Evolutionary conservation across 2,329 filamentous ascomycete species (phyloP).

Genomic region (Pyrenochaeta sp.): DNA sequence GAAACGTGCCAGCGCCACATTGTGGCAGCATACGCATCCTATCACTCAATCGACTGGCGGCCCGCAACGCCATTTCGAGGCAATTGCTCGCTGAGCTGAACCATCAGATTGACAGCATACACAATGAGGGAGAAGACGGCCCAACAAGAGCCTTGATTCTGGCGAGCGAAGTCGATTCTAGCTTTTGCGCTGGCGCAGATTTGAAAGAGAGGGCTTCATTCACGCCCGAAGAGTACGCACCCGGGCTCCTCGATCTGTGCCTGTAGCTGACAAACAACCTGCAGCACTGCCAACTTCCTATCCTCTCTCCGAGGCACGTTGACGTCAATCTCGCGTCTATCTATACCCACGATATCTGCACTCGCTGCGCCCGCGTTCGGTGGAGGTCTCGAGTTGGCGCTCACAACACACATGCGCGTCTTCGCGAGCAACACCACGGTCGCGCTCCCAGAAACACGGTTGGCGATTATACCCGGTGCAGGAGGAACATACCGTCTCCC

Average conservation of each 20-base stretch:
- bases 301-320: constrained; percentile 78
- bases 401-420: constrained; percentile 88
- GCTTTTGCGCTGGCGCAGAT: constrained; percentile 94
- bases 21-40: constrained; percentile 87
- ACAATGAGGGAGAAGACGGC: constrained; percentile 63
- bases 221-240: constrained; percentile 78
- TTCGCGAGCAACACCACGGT: constrained; percentile 80
- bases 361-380: constrained; percentile 87
- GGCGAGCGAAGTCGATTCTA: constrained; percentile 82
- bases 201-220: constrained; percentile 86
- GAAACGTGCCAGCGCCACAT: constrained; percentile 77
- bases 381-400: constrained; percentile 90
- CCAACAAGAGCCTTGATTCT: constrained; percentile 82
- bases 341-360: constrained; percentile 88
- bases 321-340: constrained; percentile 73
- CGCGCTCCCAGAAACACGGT: constrained; percentile 86
- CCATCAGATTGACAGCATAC: constrained; percentile 75
- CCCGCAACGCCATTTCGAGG: constrained; percentile 89
- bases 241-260: constrained; percentile 18
- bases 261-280: constrained; percentile 14
- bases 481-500: constrained; percentile 91
- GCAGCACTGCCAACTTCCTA: constrained; percentile 81
- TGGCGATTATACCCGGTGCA: constrained; percentile 94
- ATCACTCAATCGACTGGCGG: constrained; percentile 81
- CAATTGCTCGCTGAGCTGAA: constrained; percentile 76